Evolutionary conservation across 805 yeast genomes (phyloP), one percentile per base, ranked within the genome.

Genomic region (Hermanozyma aechmeae): DNA sequence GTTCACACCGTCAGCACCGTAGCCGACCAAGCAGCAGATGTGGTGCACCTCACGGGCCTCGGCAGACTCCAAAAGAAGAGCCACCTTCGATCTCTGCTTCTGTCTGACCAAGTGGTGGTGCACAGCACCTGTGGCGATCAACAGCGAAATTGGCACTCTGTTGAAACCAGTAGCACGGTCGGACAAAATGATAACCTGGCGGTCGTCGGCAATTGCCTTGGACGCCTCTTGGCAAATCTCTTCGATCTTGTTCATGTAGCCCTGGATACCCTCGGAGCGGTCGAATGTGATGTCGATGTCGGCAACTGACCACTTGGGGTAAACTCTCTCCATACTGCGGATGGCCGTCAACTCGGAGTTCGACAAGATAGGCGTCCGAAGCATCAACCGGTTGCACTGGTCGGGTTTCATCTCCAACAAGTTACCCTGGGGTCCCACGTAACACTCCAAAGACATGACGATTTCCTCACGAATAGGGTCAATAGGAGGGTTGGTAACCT

Each of bases 11-110:
- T 89, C 98, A 39, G 89, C 95, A 68, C 98, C 98, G 56, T 92
- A 92, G 43, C 98, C 97, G 17, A 89, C 73, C 42, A 89, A 67
- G 45, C 86, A 86, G 65, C 96, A 85, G 57, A 86, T 76, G 61
- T 89, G 97, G 56, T 89, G 98, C 24, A 89, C 93, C 61, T 92
- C 98, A 54, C 94, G 79, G 11, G 96, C 97, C 61, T 89, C 98
- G 29, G 93, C 96, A 25, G 96, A 78, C 65, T 89, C 97, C 35
- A 89, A 70, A 37, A 89, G 64, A 39, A 89, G 61, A 3, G 97
- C 97, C 36, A 87, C 96, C 53, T 84, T 82, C 17, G 96, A 83
- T 58, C 98, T 86, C 59, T 83, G 95, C 64, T 87, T 92, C 53
- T 86, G 92, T 60, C 94, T 75, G 37, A 89, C 95, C 55, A 92